Percentiles rank a stretch among this genome's conserved stretches.
Conservation (phyloP, 441 rosid species). For the Arabidopsis hybrid region DNA sequence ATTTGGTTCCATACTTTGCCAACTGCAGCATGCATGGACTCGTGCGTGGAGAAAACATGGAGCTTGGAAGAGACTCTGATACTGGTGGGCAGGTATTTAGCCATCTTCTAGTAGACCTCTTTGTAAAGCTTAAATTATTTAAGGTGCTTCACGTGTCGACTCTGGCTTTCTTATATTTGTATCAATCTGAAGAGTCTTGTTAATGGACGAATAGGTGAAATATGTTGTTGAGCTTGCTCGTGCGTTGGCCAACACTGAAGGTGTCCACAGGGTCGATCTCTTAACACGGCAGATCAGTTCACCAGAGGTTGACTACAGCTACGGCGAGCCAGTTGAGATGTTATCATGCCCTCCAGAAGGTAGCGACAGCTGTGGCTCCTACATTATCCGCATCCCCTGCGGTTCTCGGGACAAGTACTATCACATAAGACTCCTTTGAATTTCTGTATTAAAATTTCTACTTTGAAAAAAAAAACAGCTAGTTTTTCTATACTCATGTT, state of each 20-base stretch:
- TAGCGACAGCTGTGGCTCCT: constrained; percentile 78
- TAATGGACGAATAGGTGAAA: constrained; percentile 62
- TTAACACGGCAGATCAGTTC: constrained; percentile 84
- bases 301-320: constrained; percentile 91
- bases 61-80: constrained; percentile 99
- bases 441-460: constrained; percentile 1
- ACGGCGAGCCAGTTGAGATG: constrained; percentile 91
- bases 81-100: constrained; percentile 95
- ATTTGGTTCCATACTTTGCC: constrained; percentile 16
- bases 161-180: not conserved
- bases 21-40: constrained; percentile 96
- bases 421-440: constrained; percentile 11
- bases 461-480: too few species aligned
- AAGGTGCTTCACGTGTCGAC: not conserved
- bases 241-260: constrained; percentile 93
- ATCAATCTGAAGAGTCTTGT: constrained; percentile 15
- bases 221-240: constrained; percentile 97
- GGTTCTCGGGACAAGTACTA: constrained; percentile 74
- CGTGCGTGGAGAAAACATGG: constrained; percentile 99
- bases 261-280: constrained; percentile 89
- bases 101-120: constrained; percentile 12
- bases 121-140: not conserved
- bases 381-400: constrained; percentile 90
- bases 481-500: constrained; percentile 25
- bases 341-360: constrained; percentile 74